phyloP scores from a whole-genome alignment of 2,329 filamentous ascomycete species.

The Diaporthe sp. region DNA sequence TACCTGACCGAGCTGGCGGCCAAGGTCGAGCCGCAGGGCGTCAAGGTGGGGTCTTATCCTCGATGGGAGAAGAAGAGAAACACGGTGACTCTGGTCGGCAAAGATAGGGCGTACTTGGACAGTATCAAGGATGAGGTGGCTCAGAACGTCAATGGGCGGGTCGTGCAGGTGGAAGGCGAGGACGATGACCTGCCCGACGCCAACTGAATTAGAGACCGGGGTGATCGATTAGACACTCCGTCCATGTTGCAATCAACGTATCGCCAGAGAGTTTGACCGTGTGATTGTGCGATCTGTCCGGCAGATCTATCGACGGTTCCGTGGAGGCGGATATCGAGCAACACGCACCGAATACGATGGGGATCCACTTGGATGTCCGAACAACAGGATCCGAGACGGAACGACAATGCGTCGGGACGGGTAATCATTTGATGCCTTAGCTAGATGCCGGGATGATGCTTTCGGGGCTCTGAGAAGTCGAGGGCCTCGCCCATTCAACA shows the following conservation, averaged over 20 bases:
- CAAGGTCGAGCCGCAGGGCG: conserved; percentile 79
- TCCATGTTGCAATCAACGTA: conserved; percentile 5
- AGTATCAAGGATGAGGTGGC: conserved; percentile 84
- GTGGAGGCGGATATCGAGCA: neutral
- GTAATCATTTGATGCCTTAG: conserved; percentile 2
- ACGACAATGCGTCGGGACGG: conserved; percentile 26
- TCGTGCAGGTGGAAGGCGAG: conserved; percentile 80
- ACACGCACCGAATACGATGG: conserved; percentile 1
- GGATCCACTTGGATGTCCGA: conserved; percentile 9
- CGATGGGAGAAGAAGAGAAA: conserved; percentile 90
- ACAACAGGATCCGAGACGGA: conserved; percentile 2
- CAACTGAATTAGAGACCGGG: neutral
- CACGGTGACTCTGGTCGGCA: conserved; percentile 88
- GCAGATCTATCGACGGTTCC: conserved; percentile 12
- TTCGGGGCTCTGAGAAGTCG: conserved; percentile 3
- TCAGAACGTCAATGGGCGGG: conserved; percentile 79
- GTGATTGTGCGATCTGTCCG: conserved; percentile 22
- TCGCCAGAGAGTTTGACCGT: neutral
- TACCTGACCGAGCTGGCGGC: conserved; percentile 86
- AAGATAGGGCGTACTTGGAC: conserved; percentile 83
- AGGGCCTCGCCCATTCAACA: neutral
- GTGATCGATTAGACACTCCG: neutral
- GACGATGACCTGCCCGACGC: conserved; percentile 62
- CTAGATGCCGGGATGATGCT: conserved; percentile 27
- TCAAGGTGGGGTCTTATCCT: conserved; percentile 97